Base-by-base conservation (phyloP, 2,329 filamentous ascomycete species). In the Dactylella cylindrospora region DNA sequence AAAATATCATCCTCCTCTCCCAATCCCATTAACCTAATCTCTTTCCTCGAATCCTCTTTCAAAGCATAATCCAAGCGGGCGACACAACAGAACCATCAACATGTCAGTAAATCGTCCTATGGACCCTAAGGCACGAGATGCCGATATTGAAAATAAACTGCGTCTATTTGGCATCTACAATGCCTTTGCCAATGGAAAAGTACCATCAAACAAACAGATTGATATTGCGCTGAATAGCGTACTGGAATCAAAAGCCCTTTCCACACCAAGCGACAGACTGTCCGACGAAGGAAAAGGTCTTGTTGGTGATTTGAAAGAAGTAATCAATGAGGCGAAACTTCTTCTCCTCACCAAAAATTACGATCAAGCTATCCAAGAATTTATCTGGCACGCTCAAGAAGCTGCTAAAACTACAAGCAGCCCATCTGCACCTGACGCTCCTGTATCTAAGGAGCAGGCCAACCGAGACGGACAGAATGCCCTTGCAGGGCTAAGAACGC, bases 181-280 rank as follows among this genome's bases (percentile, higher is more conserved):
- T 68, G 81, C 81, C 33, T 64, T 64, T 35, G 26, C 45, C 50
- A 64, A 51, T 19, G 59, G 59, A 20, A 64, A 64, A 22, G 50
- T 50, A 22, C 59, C 84, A 73, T 64, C 67, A 10, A 96, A 96
- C 75, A 88, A 91, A 70, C 90, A 96, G 77, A 94, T 96, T 73
- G 93, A 97, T 76, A 80, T 96, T 41, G 90, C 93, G 22, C 76
- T 98, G 72, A 97, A 94, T 79, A 93, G 86, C 72, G 86, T 89
- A 68, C 79, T 96, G 44, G 78, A 79, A 26, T 90, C 86, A 67
- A 83, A 80, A 71, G 77, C 82, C 6, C 76, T 97, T 20, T 74
- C 81, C 2, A 46, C 52, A 19, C 90, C 90, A 4, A 85, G 88
- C 0, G 76, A 80, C 61, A 85, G 85, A 71, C 84, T 98, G 4